Conservation (phyloP, 352 stramenopile genomes). For the Phytopythium mirpurense region DNA sequence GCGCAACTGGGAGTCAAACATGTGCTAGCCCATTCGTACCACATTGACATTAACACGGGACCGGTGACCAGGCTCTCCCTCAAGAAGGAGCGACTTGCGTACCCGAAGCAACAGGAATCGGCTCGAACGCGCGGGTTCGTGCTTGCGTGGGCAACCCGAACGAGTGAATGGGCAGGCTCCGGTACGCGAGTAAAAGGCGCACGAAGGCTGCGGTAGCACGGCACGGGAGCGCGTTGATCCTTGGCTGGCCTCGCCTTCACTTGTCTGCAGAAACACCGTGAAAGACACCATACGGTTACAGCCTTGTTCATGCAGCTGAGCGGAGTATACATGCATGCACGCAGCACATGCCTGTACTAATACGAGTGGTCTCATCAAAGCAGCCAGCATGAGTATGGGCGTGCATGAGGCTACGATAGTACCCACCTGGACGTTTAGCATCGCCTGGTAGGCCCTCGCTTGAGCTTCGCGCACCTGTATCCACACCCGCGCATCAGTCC, state of each 20-base stretch:
- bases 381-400: neutral
- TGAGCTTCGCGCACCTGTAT: conserved; percentile 20
- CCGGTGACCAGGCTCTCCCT: too few relatives aligned
- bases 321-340: neutral
- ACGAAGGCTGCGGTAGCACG: conserved; percentile 1
- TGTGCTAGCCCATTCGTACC: conserved; percentile 1
- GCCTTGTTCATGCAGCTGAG: too few relatives aligned
- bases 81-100: too few relatives aligned
- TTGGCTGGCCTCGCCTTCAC: neutral
- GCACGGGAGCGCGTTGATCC: neutral
- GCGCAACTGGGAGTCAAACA: neutral
- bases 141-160: conserved; percentile 7
- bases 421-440: conserved; percentile 18
- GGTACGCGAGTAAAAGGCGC: conserved; percentile 15
- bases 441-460: conserved; percentile 19
- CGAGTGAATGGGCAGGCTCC: conserved; percentile 18
- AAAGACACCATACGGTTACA: too few relatives aligned
- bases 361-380: too few relatives aligned
- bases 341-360: too few relatives aligned
- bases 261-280: neutral
- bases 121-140: conserved; percentile 6
- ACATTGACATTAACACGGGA: neutral
- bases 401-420: neutral
- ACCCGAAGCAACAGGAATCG: conserved; percentile 18
- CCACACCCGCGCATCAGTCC: too few relatives aligned